Evolutionary conservation across 2,329 filamentous ascomycete species (phyloP), one percentile per base, ranked within the genome.

Genomic region (Hysterium pulicare): DNA sequence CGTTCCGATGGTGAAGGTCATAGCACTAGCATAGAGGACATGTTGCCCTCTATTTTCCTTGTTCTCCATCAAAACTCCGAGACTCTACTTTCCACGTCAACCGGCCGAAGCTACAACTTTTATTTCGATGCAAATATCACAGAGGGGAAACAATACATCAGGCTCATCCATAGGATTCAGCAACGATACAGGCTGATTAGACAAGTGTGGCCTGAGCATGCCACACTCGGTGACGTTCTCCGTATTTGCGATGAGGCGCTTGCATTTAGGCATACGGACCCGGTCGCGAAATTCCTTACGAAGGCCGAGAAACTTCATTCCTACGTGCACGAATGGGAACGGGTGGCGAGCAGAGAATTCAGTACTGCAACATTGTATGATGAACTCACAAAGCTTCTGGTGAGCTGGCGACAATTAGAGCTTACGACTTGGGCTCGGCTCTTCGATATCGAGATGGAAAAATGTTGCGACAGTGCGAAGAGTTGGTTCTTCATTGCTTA

Each of bases 401-500:
- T 97, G 42, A 81, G 79, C 59, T 98, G 94, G 94, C 81, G 93
- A 48, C 84, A 90, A 45, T 74, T 98, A 23, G 93, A 98, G 60
- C 74, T 98, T 20, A 86, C 87, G 0, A 96, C 91, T 0, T 98
- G 93, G 93, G 83, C 87, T 26, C 86, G 84, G 32, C 69, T 98
- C 3, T 85, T 98, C 46, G 88, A 95, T 53, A 82, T 87, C 63
- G 93, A 98, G 65, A 77, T 82, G 28, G 76, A 80, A 40, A 89
- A 86, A 55, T 90, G 84, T 54, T 74, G 83, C 17, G 79, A 87
- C 37, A 84, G 89, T 58, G 90, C 91, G 2, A 84, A 83, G 55
- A 84, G 86, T 13, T 98, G 93, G 93, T 98, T 90, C 84, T 98
- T 96, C 56, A 78, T 97, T 46, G 90, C 91, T 1, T 98, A 96